Conservation (phyloP, 768 basidiomycete species). For the Exsudoporus frostii region DNA sequence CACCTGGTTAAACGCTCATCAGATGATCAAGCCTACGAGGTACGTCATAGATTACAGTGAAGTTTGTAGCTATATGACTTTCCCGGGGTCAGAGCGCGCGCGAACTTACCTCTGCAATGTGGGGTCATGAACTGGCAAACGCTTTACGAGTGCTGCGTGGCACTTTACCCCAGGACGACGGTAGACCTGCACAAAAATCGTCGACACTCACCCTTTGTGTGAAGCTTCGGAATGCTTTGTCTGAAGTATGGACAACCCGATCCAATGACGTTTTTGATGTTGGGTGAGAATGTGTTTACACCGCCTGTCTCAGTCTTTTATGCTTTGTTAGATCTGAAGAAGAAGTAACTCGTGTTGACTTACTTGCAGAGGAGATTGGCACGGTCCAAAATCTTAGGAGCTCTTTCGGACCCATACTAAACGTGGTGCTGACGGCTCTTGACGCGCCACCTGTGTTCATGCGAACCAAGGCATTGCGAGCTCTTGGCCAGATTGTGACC, state of each 20-base stretch:
- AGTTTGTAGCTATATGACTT: neutral
- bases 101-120: constrained; percentile 74
- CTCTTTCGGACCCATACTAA: constrained; percentile 82
- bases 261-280: constrained; percentile 76
- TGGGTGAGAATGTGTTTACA: constrained; percentile 47
- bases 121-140: constrained; percentile 80
- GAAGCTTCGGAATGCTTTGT: constrained; percentile 60
- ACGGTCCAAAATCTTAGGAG: constrained; percentile 70
- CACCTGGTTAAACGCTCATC: constrained; percentile 70
- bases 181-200: constrained; percentile 20
- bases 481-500: constrained; percentile 84
- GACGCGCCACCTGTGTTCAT: constrained; percentile 88
- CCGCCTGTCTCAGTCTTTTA: neutral
- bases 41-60: constrained; percentile 33
- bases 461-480: constrained; percentile 90
- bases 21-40: constrained; percentile 80
- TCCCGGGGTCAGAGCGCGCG: constrained; percentile 58
- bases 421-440: constrained; percentile 71
- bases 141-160: constrained; percentile 58
- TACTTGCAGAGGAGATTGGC: constrained; percentile 71
- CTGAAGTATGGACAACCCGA: constrained; percentile 70
- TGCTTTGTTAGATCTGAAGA: constrained; percentile 56
- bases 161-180: constrained; percentile 44
- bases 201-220: constrained; percentile 41
- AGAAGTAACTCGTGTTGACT: constrained; percentile 65